Evolutionary conservation across 208 protist species (phyloP).

Genomic region (Leishmania tarentolae): DNA sequence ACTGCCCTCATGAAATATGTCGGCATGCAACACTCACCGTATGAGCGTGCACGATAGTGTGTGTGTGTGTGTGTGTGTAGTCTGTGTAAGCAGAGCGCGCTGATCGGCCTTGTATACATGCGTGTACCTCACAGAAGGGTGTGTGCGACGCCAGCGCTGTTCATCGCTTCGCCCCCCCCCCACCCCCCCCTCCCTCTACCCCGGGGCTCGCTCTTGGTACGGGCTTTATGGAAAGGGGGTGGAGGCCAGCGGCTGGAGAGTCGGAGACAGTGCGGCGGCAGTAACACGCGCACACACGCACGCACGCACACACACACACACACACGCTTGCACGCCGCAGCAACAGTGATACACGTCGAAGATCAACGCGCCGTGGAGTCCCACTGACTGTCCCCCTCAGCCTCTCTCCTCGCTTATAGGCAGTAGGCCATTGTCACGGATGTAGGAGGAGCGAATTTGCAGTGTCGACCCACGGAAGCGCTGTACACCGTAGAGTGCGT

Average conservation of each 20-base stretch:
- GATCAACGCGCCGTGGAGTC: not conserved
- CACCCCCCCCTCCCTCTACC: not conserved
- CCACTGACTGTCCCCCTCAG: not conserved
- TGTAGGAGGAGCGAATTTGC: constrained; percentile 44
- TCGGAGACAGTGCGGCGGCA: not conserved
- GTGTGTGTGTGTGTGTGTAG: not conserved
- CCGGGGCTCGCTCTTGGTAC: not conserved
- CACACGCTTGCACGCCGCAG: not conserved
- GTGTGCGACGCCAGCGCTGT: too few species aligned
- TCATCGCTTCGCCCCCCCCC: too few species aligned
- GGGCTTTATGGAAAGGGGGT: not conserved
- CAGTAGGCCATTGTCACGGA: constrained; percentile 65
- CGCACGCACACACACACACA: not conserved
- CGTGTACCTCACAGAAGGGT: too few species aligned
- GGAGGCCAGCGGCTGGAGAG: not conserved
- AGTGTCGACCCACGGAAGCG: constrained; percentile 49
- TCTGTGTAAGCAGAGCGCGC: not conserved
- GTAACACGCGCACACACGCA: not conserved
- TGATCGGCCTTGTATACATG: too few species aligned
- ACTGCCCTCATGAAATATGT: not conserved
- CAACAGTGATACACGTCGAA: not conserved
- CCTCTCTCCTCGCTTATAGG: constrained; percentile 49
- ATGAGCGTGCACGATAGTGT: not conserved
- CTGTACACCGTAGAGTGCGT: constrained; percentile 70
- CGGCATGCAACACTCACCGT: not conserved